Percentiles rank a stretch among this genome's conserved stretches.
phyloP scores from a whole-genome alignment of 2,329 filamentous ascomycete genomes.

The Botrytis deweyae region DNA sequence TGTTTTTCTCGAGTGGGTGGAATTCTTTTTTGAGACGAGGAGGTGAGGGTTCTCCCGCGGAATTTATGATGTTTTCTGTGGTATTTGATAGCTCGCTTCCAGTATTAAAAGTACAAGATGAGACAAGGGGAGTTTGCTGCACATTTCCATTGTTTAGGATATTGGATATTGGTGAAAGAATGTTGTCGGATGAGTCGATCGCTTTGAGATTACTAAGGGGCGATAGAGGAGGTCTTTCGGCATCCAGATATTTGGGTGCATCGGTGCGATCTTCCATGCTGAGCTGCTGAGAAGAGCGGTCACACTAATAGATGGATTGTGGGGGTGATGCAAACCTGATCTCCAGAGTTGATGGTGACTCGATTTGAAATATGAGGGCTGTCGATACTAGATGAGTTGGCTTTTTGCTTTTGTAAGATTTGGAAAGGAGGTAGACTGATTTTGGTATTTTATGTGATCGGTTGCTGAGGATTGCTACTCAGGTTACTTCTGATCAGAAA shows the following conservation, averaged over 20 bases:
- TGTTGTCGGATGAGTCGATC: too few species aligned
- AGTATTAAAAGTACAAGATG: fast-evolving
- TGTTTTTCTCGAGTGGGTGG: fast-evolving
- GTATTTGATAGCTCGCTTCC: not conserved
- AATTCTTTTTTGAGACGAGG: not conserved
- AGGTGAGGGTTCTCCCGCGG: too few species aligned
- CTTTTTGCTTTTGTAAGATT: not conserved
- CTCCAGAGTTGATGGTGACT: not conserved
- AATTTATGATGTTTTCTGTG: fast-evolving
- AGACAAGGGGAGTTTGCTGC: not conserved
- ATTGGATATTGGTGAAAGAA: too few species aligned
- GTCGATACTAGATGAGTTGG: not conserved
- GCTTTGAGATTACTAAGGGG: not conserved
- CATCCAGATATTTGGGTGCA: not conserved
- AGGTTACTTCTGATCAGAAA: not conserved
- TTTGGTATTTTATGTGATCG: not conserved
- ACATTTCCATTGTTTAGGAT: not conserved
- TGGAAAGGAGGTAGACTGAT: too few species aligned
- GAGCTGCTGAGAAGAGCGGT: too few species aligned
- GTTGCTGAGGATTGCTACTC: not conserved
- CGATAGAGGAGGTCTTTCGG: not conserved
- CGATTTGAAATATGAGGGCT: not conserved
- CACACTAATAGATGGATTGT: not conserved
- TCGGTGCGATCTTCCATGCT: not conserved
- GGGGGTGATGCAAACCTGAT: not conserved